Evolutionary conservation across 2,329 filamentous ascomycete genomes (phyloP).

Genomic region (Paecilomyces fulvus): DNA sequence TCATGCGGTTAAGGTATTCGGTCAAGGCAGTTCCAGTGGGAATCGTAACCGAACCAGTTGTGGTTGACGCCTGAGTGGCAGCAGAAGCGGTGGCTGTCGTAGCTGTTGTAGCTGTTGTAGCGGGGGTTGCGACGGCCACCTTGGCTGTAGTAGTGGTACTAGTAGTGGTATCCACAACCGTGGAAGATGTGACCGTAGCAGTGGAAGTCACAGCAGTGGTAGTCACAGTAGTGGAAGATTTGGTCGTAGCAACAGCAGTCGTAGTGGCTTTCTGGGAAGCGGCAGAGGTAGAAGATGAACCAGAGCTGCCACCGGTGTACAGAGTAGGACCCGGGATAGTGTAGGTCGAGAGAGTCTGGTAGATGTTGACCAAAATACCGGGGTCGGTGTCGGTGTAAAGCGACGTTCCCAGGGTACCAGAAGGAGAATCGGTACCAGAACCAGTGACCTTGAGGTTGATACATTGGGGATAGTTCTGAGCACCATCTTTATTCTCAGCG

Average conservation of each 20-base stretch:
- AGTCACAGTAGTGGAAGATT: neutral
- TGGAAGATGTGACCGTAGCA: neutral
- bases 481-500: conserved; percentile 35
- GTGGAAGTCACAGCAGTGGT: neutral
- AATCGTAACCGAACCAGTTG: neutral
- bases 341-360: conserved; percentile 41
- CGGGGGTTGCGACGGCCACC: neutral
- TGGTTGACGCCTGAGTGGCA: neutral
- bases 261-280: neutral
- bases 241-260: neutral
- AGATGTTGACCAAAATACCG: conserved; percentile 54
- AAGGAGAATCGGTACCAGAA: conserved; percentile 39
- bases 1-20: neutral
- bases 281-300: neutral
- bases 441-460: conserved; percentile 54
- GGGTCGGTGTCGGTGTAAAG: conserved; percentile 51
- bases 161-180: neutral
- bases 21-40: neutral
- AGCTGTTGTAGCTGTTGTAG: neutral
- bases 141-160: neutral
- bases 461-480: conserved; percentile 51
- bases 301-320: neutral
- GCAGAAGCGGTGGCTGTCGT: neutral
- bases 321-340: conserved; percentile 42
- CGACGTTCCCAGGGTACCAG: conserved; percentile 43